Evolutionary conservation across 1,139 yeast genomes (phyloP), one percentile per base, ranked within the genome.

Genomic region (Trichomonascaceae sp.): DNA sequence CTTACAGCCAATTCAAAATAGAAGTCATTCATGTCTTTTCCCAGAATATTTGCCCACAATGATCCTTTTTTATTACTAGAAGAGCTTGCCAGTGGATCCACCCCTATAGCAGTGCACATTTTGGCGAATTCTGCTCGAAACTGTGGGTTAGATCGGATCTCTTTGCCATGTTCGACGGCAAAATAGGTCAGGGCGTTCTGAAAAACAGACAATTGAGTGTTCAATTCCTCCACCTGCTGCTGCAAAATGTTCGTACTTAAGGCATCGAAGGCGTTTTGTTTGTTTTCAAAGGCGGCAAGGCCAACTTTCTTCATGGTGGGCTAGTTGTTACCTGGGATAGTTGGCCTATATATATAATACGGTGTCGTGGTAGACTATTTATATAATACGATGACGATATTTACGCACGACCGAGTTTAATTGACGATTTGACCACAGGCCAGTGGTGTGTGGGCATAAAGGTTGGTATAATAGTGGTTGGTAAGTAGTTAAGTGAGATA

Each of bases 51-150:
- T 1, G 74, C 68, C 74, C 75, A 71, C 43, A 70, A 52, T 19
- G 74, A 68, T 10, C 70, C 67, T 41, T 63, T 61, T 54, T 52
- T 70, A 64, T 64, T 68, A 58, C 65, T 72, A 50, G 77, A 72
- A 43, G 76, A 66, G 41, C 81, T 70, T 43, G 84, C 84, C 45
- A 88, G 68, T 1, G 96, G 93, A 65, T 89, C 96, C n/a, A 88
- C 82, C 1, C 96, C 96, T 18, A 87, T 83, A 63, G 85, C 82
- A 20, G 78, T 75, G 62, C 96, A 87, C 77, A 89, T 83, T 57
- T 81, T 80, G 48, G 87, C 81, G 69, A 89, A 88, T 65, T 85
- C 84, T 27, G 78, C 73, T 47, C 93, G 71, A 65, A 87, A 83
- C 56, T 83, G 83, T 1, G 83, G 77, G 64, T 86, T 84, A 54